Evolutionary conservation across 495 filamentous ascomycete genomes (phyloP).

Genomic region (Penicillium argentinense): DNA sequence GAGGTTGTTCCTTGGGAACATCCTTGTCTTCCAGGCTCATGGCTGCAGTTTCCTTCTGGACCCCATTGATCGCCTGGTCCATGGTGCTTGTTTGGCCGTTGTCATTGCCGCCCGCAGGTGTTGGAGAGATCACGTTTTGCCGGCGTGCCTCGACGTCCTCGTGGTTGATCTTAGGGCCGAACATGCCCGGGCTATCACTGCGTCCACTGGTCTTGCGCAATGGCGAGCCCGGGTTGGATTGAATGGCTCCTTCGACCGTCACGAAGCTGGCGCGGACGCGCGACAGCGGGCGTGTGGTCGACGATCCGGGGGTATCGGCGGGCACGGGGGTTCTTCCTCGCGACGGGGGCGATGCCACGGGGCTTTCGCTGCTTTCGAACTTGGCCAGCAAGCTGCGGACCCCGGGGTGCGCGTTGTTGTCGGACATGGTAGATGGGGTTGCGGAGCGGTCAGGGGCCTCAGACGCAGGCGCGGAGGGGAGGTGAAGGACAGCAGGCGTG

Average conservation of each 20-base stretch:
- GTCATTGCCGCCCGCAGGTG: conserved; percentile 22
- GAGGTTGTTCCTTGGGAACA: conserved; percentile 7
- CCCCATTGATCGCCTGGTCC: conserved; percentile 11
- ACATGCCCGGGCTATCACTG: conserved; percentile 33
- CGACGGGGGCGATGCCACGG: conserved; percentile 59
- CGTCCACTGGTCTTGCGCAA: conserved; percentile 37
- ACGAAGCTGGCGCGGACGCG: conserved; percentile 85
- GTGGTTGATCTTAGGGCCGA: conserved; percentile 37
- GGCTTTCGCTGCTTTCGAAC: conserved; percentile 72
- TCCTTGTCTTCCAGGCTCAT: conserved; percentile 5
- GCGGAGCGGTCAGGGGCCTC: conserved; percentile 18
- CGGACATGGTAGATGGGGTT: conserved; percentile 41
- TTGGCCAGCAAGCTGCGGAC: conserved; percentile 79
- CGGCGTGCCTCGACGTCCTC: conserved; percentile 31
- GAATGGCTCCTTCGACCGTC: conserved; percentile 59
- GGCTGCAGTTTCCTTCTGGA: conserved; percentile 1
- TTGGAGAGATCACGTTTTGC: conserved; percentile 30
- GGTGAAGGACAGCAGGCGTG: not conserved
- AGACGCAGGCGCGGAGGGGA: conserved; percentile 9
- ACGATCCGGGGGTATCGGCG: conserved; percentile 39
- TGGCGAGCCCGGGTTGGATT: conserved; percentile 33
- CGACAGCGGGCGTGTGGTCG: conserved; percentile 60
- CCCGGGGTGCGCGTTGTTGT: conserved; percentile 47
- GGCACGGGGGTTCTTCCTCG: conserved; percentile 71
- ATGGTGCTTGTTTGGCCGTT: conserved; percentile 16